Percentiles rank a stretch among this genome's conserved stretches.
Evolutionary conservation across 495 filamentous ascomycete genomes (phyloP).

Genomic region (Penicillium flavigenum): DNA sequence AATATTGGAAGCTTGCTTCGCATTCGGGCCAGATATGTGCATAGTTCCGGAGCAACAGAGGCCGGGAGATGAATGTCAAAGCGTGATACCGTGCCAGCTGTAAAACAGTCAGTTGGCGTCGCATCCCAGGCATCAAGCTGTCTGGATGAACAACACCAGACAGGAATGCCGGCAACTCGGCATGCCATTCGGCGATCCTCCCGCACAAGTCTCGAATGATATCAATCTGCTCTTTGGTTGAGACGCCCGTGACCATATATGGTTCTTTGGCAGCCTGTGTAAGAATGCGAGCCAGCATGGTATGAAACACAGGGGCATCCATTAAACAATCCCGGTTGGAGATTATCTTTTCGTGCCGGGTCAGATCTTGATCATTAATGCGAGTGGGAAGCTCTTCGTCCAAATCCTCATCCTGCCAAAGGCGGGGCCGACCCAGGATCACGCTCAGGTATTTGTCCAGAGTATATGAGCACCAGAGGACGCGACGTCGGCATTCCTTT

Average conservation of each 20-base stretch:
- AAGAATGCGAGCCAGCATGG: conserved; percentile 26
- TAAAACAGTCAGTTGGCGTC: conserved; percentile 28
- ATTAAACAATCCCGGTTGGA: conserved; percentile 28
- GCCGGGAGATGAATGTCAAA: conserved; percentile 31
- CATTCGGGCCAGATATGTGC: conserved; percentile 18
- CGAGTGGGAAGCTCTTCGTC: conserved; percentile 27
- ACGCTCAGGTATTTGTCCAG: conserved; percentile 34
- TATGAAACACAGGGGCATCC: conserved; percentile 32
- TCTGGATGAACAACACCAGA: conserved; percentile 27
- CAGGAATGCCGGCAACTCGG: conserved; percentile 24
- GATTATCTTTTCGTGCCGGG: neutral
- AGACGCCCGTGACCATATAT: conserved; percentile 24
- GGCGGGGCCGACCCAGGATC: conserved; percentile 29
- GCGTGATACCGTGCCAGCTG: conserved; percentile 29
- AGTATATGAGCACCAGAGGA: conserved; percentile 34
- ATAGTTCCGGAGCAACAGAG: conserved; percentile 27
- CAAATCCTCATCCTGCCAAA: conserved; percentile 30
- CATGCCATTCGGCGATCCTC: conserved; percentile 24
- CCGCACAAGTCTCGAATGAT: conserved; percentile 17
- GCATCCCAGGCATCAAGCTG: conserved; percentile 26
- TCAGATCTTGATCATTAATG: conserved; percentile 27
- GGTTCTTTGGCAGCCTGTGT: conserved; percentile 25
- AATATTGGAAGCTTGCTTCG: conserved; percentile 16
- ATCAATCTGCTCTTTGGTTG: conserved; percentile 19
- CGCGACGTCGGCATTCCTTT: conserved; percentile 26